Evolutionary conservation across 371 early-diverging fungal genomes (phyloP).

Genomic region (Mortierella sp.): DNA sequence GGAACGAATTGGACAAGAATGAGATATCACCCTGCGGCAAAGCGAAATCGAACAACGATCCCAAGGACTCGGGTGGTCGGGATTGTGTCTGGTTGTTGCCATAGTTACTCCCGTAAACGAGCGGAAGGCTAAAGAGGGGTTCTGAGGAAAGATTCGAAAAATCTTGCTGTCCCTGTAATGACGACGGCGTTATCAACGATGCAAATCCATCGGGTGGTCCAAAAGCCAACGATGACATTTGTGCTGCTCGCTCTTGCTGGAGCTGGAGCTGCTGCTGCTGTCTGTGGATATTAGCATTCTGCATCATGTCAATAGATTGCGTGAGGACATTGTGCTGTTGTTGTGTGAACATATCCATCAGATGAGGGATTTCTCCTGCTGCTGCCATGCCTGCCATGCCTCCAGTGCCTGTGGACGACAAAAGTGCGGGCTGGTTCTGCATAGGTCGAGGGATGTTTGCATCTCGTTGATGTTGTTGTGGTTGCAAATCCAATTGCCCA

Average conservation of each 20-base stretch:
- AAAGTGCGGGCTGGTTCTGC: constrained; percentile 27
- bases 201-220: constrained; percentile 27
- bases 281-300: constrained; percentile 36
- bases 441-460: constrained; percentile 38
- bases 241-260: constrained; percentile 37
- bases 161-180: constrained; percentile 10
- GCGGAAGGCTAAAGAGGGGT: constrained; percentile 24
- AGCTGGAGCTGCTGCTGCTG: constrained; percentile 36
- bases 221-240: constrained; percentile 43
- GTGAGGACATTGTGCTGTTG: constrained; percentile 19
- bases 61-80: constrained; percentile 36
- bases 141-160: constrained; percentile 10
- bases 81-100: constrained; percentile 24
- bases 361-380: constrained; percentile 8
- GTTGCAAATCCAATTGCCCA: constrained; percentile 24
- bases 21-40: constrained; percentile 46
- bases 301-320: constrained; percentile 37
- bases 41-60: constrained; percentile 48
- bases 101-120: constrained; percentile 45
- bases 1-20: constrained; percentile 48
- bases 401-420: constrained; percentile 3
- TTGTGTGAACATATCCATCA: constrained; percentile 26
- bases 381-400: neutral
- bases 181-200: constrained; percentile 12
- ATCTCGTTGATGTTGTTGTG: constrained; percentile 23